phyloP scores from a whole-genome alignment of 257 asterid species.

The Rehmannia glutinosa region DNA sequence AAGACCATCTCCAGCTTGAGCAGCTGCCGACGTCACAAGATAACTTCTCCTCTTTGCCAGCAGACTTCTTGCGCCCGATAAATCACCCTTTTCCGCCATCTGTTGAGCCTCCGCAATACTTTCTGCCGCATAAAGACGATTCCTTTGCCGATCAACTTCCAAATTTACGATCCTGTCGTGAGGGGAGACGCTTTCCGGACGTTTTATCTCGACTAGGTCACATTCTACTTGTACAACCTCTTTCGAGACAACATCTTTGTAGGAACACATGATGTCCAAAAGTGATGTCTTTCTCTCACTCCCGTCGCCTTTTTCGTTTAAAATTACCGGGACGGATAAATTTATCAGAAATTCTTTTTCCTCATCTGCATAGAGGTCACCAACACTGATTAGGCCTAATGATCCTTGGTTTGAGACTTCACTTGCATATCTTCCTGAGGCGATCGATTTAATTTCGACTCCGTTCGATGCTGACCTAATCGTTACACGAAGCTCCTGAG shows the following conservation, averaged over 20 bases:
- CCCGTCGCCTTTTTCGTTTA: background rate
- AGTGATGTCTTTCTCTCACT: slow-evolving; percentile 14
- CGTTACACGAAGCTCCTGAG: slow-evolving; percentile 19
- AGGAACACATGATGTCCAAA: slow-evolving; percentile 25
- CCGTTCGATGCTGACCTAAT: slow-evolving; percentile 21
- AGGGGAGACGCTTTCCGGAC: slow-evolving; percentile 3
- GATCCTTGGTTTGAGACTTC: slow-evolving; percentile 19
- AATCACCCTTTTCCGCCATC: slow-evolving; percentile 29
- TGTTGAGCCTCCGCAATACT: slow-evolving; percentile 29
- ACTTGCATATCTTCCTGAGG: slow-evolving; percentile 23
- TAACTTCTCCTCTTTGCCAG: slow-evolving; percentile 1
- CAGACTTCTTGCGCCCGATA: slow-evolving; percentile 14
- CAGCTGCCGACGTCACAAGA: background rate
- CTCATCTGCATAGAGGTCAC: slow-evolving; percentile 29
- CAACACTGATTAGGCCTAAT: slow-evolving; percentile 9
- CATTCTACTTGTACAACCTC: slow-evolving; percentile 21
- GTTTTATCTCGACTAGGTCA: slow-evolving; percentile 23
- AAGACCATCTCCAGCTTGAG: slow-evolving; percentile 20
- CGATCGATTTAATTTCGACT: slow-evolving; percentile 15
- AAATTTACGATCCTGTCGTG: slow-evolving; percentile 16
- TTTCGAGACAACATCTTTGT: slow-evolving; percentile 14
- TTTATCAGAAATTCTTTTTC: slow-evolving; percentile 26
- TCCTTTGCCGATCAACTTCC: slow-evolving; percentile 34
- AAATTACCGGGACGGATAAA: slow-evolving; percentile 11
- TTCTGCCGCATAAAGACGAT: slow-evolving; percentile 25